These are phyloP conservation scores for Nicotiana otophora DNA, from an alignment of 257 asterid genomes.

Conservation along the genomic window DNA sequence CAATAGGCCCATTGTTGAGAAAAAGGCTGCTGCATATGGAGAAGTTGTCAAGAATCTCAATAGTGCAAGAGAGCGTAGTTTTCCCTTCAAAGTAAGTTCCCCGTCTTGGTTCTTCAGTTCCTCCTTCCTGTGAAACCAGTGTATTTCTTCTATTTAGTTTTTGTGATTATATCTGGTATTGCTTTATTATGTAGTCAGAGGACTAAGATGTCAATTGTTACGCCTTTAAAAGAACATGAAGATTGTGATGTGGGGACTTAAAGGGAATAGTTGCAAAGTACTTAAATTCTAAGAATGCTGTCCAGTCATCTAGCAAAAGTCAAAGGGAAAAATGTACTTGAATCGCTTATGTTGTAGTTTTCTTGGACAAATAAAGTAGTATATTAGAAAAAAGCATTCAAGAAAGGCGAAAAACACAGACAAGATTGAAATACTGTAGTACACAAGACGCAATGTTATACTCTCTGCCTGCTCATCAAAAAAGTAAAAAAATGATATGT, in stretches of 20 bases:
- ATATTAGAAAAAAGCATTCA: neutral
- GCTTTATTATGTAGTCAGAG: neutral
- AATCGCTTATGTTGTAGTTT: neutral
- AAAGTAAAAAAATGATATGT: too few species aligned
- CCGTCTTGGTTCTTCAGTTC: neutral
- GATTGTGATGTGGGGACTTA: neutral
- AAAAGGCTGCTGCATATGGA: constrained; percentile 77
- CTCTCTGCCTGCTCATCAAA: neutral
- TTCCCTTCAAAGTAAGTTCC: constrained; percentile 59
- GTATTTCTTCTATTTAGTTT: neutral
- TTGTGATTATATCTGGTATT: neutral
- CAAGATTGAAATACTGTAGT: neutral
- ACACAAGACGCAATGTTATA: neutral
- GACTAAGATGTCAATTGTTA: neutral
- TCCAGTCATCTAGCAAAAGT: neutral
- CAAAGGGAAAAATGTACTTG: neutral
- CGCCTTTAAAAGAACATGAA: neutral
- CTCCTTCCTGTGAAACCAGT: neutral
- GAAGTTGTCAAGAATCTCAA: constrained; percentile 84
- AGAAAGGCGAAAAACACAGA: neutral
- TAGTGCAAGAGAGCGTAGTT: constrained; percentile 72
- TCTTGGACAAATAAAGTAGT: neutral
- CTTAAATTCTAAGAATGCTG: neutral
- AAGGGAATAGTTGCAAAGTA: neutral
- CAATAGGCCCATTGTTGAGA: constrained; percentile 55